Evolutionary conservation across 2,329 filamentous ascomycete genomes (phyloP).

Genomic region (Cephalotrichum gorgonifer): DNA sequence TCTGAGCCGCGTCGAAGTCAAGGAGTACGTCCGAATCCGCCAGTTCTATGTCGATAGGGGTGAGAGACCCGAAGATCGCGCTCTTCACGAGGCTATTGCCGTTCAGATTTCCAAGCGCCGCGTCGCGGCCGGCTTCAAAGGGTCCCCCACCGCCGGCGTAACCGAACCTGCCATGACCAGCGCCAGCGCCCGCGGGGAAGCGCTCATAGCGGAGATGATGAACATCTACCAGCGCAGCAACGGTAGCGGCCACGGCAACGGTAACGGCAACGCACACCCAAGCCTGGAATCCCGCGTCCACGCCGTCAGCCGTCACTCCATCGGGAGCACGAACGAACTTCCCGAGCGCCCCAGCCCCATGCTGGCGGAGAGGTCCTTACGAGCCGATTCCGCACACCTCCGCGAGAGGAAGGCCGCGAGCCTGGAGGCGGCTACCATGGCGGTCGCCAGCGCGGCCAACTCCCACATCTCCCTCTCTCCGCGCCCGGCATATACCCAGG

Average conservation of each 20-base stretch:
- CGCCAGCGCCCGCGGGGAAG: neutral
- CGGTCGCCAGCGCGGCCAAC: constrained; percentile 9
- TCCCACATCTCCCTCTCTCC: constrained; percentile 8
- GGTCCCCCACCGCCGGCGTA: neutral
- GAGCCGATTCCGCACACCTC: neutral
- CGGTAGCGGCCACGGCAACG: constrained; percentile 1
- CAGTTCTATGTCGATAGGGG: constrained; percentile 46
- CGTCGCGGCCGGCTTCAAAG: constrained; percentile 19
- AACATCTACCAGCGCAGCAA: neutral
- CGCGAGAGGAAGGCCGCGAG: neutral
- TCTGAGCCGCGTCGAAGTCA: constrained; percentile 44
- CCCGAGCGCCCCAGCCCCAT: neutral
- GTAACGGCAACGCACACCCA: neutral
- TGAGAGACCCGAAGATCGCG: constrained; percentile 36
- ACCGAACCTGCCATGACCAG: neutral
- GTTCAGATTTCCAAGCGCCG: constrained; percentile 39
- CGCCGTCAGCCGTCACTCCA: neutral
- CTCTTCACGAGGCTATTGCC: constrained; percentile 39
- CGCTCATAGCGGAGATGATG: neutral
- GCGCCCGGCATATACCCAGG: neutral
- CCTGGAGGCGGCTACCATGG: constrained; percentile 10
- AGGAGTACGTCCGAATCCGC: constrained; percentile 53
- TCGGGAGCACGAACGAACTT: neutral
- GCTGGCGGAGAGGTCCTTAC: neutral
- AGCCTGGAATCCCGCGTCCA: neutral